phyloP scores from a whole-genome alignment of 2,329 filamentous ascomycete genomes.

The Cordyceps fumosorosea region DNA sequence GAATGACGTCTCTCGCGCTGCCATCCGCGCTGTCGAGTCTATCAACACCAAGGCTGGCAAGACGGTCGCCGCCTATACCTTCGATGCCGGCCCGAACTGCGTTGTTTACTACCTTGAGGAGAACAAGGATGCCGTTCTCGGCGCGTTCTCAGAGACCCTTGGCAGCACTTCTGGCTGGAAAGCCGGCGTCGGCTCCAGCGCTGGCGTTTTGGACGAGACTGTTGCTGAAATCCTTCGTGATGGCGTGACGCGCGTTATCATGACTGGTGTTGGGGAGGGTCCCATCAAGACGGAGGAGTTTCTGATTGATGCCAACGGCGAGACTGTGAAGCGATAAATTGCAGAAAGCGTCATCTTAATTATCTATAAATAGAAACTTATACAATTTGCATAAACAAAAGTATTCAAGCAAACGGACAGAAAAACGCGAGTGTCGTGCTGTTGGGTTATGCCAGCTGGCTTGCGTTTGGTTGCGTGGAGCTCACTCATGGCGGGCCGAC shows the following conservation, averaged over 20 bases:
- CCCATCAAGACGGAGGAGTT: constrained; percentile 74
- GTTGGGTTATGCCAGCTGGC: background rate
- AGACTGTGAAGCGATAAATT: constrained; percentile 31
- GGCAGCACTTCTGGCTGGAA: constrained; percentile 66
- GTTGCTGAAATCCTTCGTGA: constrained; percentile 62
- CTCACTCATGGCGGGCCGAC: background rate
- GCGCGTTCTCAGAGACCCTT: constrained; percentile 66
- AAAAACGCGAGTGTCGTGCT: background rate
- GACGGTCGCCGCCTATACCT: constrained; percentile 87
- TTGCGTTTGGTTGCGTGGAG: background rate
- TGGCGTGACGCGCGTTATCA: constrained; percentile 82
- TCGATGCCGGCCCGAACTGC: constrained; percentile 93
- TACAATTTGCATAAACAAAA: background rate
- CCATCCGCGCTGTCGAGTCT: constrained; percentile 80
- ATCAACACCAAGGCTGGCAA: constrained; percentile 77
- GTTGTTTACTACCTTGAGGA: constrained; percentile 92
- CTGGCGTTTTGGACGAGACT: constrained; percentile 56
- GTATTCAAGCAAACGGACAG: background rate
- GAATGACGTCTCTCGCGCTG: constrained; percentile 85
- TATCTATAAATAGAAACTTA: constrained; percentile 3
- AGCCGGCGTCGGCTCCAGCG: constrained; percentile 45
- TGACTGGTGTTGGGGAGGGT: constrained; percentile 86
- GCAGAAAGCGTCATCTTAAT: background rate
- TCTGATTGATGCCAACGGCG: constrained; percentile 62
- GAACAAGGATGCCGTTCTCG: constrained; percentile 65